Conservation (phyloP, 345 rosid genomes). For the Gossypium anomalum region DNA sequence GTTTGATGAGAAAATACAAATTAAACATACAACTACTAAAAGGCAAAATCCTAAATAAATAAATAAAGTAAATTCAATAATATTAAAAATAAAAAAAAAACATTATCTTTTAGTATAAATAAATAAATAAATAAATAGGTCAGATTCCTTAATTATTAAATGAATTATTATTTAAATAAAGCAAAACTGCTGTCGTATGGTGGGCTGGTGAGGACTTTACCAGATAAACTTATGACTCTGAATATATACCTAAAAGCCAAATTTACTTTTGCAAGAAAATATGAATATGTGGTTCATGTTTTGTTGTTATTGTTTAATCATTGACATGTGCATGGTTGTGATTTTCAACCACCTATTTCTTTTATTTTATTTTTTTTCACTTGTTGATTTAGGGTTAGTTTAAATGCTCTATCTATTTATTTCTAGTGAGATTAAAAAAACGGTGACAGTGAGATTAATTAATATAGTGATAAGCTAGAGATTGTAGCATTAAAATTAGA, state of each 20-base stretch:
- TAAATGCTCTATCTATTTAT: accelerated
- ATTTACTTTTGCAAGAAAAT: not conserved
- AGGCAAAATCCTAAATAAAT: not conserved
- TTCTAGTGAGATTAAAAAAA: too few species aligned
- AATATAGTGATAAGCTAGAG: accelerated
- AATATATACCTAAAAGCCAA: slow-evolving; percentile 13
- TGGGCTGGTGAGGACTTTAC: slow-evolving; percentile 22
- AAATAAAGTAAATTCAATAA: not conserved
- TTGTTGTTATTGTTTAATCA: not conserved
- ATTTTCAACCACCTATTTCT: not conserved
- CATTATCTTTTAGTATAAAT: slow-evolving; percentile 4
- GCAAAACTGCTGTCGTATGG: not conserved
- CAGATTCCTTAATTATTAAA: not conserved
- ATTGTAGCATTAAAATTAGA: accelerated
- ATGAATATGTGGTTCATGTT: not conserved
- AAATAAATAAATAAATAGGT: not conserved
- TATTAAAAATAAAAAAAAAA: not conserved
- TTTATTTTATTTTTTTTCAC: too few species aligned
- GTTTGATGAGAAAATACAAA: not conserved
- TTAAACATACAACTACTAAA: not conserved
- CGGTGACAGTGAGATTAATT: accelerated
- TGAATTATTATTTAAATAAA: slow-evolving; percentile 5
- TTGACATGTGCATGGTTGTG: not conserved
- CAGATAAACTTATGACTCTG: slow-evolving; percentile 31
- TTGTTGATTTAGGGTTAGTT: accelerated